These are phyloP conservation scores for Talaromyces sp. DNA, from an alignment of 2,329 filamentous ascomycete species.

Conservation along the genomic window DNA sequence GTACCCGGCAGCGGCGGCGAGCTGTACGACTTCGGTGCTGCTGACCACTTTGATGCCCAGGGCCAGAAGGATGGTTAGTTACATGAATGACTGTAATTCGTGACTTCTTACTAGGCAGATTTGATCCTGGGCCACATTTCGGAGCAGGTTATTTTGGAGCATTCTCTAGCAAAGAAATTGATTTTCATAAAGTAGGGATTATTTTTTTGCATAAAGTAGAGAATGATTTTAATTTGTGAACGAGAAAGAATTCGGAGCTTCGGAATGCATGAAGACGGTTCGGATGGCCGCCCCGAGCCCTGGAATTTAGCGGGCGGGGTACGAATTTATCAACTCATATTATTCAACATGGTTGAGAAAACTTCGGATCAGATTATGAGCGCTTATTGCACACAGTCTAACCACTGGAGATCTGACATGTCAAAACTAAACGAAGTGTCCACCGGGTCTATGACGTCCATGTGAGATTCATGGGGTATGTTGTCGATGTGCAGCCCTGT, in stretches of 20 bases:
- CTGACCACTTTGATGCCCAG: constrained; percentile 25
- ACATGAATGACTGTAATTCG: background rate
- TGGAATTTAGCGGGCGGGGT: background rate
- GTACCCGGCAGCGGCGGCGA: constrained; percentile 30
- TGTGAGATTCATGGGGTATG: background rate
- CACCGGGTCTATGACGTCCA: background rate
- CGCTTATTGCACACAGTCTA: constrained; percentile 1
- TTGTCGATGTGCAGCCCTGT: background rate
- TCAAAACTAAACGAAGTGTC: constrained; percentile 3
- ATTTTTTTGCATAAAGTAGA: background rate
- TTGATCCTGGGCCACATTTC: background rate
- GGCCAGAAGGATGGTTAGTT: constrained; percentile 4
- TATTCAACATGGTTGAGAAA: background rate
- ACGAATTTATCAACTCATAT: background rate
- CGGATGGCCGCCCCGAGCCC: background rate
- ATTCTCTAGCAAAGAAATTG: background rate
- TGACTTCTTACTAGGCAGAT: background rate
- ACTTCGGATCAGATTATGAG: too few relatives aligned
- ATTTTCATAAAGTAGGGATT: background rate
- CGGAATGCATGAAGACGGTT: background rate
- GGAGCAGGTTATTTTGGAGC: background rate
- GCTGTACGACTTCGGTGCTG: constrained; percentile 23
- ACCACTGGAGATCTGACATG: constrained; percentile 2
- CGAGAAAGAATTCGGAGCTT: background rate
- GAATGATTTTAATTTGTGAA: background rate